Percentiles rank a stretch among this genome's conserved stretches.
Conservation (phyloP, 805 yeast species). For the Kodamaea fukazawae region DNA sequence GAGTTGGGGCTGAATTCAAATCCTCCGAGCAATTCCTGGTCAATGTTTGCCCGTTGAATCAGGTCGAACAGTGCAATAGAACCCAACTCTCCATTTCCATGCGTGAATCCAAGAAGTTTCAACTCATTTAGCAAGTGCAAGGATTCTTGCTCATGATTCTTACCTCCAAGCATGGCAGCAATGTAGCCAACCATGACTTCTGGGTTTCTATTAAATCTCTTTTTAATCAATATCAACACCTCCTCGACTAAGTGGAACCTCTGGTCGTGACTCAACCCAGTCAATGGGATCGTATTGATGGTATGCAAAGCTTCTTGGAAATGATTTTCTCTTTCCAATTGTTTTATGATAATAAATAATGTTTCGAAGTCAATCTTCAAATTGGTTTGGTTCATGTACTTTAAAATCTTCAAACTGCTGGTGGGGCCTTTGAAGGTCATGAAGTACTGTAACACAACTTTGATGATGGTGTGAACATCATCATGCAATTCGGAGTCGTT, state of each 20-base stretch:
- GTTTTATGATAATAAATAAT: conserved; percentile 26
- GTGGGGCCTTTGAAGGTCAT: conserved; percentile 39
- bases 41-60: conserved; percentile 33
- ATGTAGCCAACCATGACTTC: conserved; percentile 37
- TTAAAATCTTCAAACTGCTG: conserved; percentile 29
- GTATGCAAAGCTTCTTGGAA: conserved; percentile 34
- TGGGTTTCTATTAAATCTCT: conserved; percentile 30
- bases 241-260: conserved; percentile 25
- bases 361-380: conserved; percentile 24
- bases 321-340: conserved; percentile 26
- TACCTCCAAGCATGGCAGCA: conserved; percentile 24
- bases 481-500: conserved; percentile 17
- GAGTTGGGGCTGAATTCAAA: conserved; percentile 19
- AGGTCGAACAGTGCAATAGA: conserved; percentile 11
- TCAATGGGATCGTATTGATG: conserved; percentile 30
- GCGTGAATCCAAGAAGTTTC: conserved; percentile 23
- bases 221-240: conserved; percentile 29
- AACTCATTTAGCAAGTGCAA: conserved; percentile 26
- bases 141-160: conserved; percentile 11
- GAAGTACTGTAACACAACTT: conserved; percentile 28
- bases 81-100: conserved; percentile 21
- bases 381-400: conserved; percentile 28
- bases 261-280: conserved; percentile 16
- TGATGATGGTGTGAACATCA: conserved; percentile 28
- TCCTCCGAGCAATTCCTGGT: conserved; percentile 20